These are phyloP conservation scores for Gaeumannomyces sp. DNA, from an alignment of 2,329 filamentous ascomycete species.

Conservation along the genomic window DNA sequence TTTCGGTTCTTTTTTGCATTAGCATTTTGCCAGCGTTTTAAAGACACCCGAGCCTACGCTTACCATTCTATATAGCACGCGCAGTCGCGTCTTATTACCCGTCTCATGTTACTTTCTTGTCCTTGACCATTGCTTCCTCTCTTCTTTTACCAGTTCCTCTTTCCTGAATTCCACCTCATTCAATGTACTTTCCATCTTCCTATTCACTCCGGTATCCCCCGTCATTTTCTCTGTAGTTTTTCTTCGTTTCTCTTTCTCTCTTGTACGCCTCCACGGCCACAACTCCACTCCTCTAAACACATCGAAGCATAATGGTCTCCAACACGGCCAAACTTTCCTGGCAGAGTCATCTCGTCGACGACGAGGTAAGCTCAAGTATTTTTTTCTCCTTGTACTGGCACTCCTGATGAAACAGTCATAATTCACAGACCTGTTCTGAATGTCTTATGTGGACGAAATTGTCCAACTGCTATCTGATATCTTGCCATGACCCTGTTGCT, in stretches of 20 bases:
- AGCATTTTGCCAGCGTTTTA: background rate
- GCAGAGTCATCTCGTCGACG: background rate
- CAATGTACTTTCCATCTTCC: too few species aligned
- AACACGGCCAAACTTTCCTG: background rate
- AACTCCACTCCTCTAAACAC: background rate
- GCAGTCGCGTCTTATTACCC: slow-evolving; percentile 14
- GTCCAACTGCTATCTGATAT: slow-evolving; percentile 75
- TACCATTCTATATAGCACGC: background rate
- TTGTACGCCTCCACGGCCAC: background rate
- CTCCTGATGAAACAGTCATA: slow-evolving; percentile 61
- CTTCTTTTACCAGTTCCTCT: background rate
- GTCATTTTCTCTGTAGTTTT: background rate
- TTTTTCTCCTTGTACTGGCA: too few species aligned
- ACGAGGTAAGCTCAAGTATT: background rate
- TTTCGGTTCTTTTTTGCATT: background rate
- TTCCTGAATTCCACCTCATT: background rate
- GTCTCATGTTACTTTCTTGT: slow-evolving; percentile 27
- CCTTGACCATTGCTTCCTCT: slow-evolving; percentile 29
- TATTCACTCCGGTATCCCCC: too few species aligned
- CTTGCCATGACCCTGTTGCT: slow-evolving; percentile 4
- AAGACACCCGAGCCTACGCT: background rate
- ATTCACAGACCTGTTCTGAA: slow-evolving; percentile 88
- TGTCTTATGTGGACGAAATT: slow-evolving; percentile 60
- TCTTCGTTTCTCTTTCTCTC: background rate
- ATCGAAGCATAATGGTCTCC: too few species aligned